Percentiles rank a stretch among this genome's conserved stretches.
Evolutionary conservation across 257 asterid species (phyloP).

Genomic region (Nicotiana attenuata): DNA sequence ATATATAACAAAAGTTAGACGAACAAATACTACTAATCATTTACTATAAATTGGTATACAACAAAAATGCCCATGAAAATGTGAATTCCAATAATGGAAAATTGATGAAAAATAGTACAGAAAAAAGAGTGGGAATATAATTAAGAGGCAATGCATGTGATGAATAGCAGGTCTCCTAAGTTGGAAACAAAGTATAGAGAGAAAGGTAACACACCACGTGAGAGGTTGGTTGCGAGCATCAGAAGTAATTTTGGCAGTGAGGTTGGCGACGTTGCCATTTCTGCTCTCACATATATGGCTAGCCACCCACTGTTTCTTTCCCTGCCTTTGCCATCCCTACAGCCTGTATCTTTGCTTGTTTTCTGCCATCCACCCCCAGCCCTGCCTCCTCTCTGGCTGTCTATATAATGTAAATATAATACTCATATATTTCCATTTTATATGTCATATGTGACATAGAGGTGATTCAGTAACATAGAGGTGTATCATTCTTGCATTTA

Average conservation of each 20-base stretch:
- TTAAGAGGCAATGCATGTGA: conserved; percentile 3
- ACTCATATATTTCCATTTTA: not conserved
- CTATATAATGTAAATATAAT: not conserved
- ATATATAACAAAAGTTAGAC: not conserved
- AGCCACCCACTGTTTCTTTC: not conserved
- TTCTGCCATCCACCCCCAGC: conserved; percentile 7
- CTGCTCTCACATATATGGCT: not conserved
- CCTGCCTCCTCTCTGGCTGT: not conserved
- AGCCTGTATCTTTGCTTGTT: conserved; percentile 17
- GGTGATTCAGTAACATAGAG: too few relatives aligned
- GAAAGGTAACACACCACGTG: conserved; percentile 12
- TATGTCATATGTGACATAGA: not conserved
- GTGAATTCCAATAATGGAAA: not conserved
- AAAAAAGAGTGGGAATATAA: not conserved
- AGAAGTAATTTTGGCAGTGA: conserved; percentile 9
- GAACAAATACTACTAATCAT: not conserved
- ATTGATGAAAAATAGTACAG: not conserved
- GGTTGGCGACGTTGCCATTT: conserved; percentile 3
- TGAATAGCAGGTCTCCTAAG: conserved; percentile 6
- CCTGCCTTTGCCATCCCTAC: conserved; percentile 19
- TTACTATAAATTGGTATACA: not conserved
- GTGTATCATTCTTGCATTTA: not conserved
- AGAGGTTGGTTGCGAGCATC: not conserved
- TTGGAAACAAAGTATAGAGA: conserved; percentile 4
- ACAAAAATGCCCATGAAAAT: not conserved